Conservation (phyloP, 2,329 filamentous ascomycete genomes). For the Penicillium carneum region DNA sequence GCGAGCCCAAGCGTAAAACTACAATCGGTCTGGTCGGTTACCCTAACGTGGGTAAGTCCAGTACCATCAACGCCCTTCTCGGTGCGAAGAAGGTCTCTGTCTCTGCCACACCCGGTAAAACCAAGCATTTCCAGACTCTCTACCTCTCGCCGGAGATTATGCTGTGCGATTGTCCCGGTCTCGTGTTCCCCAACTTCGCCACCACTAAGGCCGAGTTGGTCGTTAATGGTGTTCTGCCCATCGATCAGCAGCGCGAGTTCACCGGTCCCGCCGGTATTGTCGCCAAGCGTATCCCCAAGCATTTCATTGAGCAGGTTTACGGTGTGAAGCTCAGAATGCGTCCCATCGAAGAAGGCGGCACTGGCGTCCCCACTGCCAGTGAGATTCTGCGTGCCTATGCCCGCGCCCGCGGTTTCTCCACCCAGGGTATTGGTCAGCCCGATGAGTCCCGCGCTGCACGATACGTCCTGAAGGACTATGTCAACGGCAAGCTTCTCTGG, state of each 20-base stretch:
- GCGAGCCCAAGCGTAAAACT: constrained; percentile 67
- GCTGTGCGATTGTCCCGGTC: constrained; percentile 95
- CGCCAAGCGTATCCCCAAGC: constrained; percentile 81
- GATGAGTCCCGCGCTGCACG: constrained; percentile 92
- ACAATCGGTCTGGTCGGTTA: constrained; percentile 95
- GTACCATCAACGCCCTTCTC: constrained; percentile 98
- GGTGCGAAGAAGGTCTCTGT: constrained; percentile 98
- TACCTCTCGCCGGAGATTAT: constrained; percentile 88
- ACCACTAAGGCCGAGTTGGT: constrained; percentile 96
- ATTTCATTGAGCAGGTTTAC: constrained; percentile 90
- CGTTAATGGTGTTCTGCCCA: constrained; percentile 91
- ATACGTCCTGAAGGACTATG: constrained; percentile 93
- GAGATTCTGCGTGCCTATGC: constrained; percentile 89
- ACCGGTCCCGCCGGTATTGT: constrained; percentile 85
- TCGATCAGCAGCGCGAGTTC: constrained; percentile 93
- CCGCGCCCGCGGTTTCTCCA: constrained; percentile 86
- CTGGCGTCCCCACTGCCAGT: constrained; percentile 80
- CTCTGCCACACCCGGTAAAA: constrained; percentile 95
- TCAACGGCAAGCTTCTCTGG: constrained; percentile 92
- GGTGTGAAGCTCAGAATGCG: constrained; percentile 86
- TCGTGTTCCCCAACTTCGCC: constrained; percentile 98
- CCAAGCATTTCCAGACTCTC: constrained; percentile 98
- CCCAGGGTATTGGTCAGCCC: constrained; percentile 85
- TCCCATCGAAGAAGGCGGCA: constrained; percentile 89
- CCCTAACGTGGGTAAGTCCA: constrained; percentile 98